Conservation (phyloP, 257 asterid genomes). For the Fraxinus anomala region DNA sequence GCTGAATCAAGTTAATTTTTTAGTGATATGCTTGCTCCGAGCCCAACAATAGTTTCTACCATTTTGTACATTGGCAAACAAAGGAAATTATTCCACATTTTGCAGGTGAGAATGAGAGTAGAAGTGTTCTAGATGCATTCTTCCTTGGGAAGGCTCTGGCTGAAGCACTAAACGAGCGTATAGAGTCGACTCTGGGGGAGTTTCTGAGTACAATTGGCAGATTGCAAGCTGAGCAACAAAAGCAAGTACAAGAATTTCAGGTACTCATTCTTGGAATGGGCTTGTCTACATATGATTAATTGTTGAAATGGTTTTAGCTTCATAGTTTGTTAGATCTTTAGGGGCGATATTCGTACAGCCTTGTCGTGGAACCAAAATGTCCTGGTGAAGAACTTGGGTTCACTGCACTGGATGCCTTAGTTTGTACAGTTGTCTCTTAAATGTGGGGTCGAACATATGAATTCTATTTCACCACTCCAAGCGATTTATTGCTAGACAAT, state of each 20-base stretch:
- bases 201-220: slow-evolving; percentile 73
- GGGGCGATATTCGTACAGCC: too few species aligned
- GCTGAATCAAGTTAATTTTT: too few species aligned
- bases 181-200: slow-evolving; percentile 81
- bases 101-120: slow-evolving; percentile 78
- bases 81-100: slow-evolving; percentile 4
- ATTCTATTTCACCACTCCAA: neutral
- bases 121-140: slow-evolving; percentile 72
- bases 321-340: neutral
- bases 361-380: neutral
- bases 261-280: slow-evolving; percentile 31
- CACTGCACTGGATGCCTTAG: too few species aligned
- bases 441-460: too few species aligned
- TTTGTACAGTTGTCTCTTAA: too few species aligned
- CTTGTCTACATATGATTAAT: neutral
- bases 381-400: neutral
- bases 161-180: slow-evolving; percentile 74
- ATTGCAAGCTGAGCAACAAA: slow-evolving; percentile 89
- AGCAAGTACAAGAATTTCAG: slow-evolving; percentile 80
- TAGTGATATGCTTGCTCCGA: neutral
- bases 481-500: neutral
- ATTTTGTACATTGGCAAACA: neutral
- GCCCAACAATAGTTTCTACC: neutral
- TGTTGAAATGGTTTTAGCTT: neutral
- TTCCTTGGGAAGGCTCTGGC: slow-evolving; percentile 94